A percentile compares a stretch with the other conserved stretches of the same genome.
phyloP scores from a whole-genome alignment of 2,329 filamentous ascomycete genomes.

The Beauveria rudraprayagi region DNA sequence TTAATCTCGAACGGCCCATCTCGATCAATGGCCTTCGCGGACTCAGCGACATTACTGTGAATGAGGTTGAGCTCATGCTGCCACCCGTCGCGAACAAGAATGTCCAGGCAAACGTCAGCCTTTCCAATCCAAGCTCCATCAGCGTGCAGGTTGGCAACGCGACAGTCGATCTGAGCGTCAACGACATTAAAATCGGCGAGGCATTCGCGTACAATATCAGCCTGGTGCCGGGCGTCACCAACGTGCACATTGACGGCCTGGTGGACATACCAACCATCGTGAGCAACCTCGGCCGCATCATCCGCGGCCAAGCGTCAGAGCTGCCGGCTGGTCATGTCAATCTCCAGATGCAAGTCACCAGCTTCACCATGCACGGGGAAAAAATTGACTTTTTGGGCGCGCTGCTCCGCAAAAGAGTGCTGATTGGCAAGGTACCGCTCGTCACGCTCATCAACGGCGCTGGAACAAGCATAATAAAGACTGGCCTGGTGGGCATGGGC shows the following conservation, averaged over 20 bases:
- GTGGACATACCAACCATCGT: background rate
- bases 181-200: background rate
- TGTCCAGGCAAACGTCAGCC: background rate
- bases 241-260: background rate
- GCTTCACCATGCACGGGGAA: constrained; percentile 3
- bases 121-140: constrained; percentile 3
- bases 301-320: background rate
- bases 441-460: constrained; percentile 2
- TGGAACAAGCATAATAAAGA: background rate
- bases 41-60: background rate
- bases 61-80: background rate
- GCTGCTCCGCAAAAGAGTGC: background rate
- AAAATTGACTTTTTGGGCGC: background rate
- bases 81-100: background rate
- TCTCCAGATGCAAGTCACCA: background rate
- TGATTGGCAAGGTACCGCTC: background rate
- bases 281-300: background rate
- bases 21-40: background rate
- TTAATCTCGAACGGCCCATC: background rate
- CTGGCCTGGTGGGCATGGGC: background rate
- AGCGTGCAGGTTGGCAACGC: constrained; percentile 3
- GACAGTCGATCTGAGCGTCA: background rate
- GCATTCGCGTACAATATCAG: background rate
- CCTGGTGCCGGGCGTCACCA: background rate
- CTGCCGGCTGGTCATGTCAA: background rate